Base-by-base conservation (phyloP, 2,329 filamentous ascomycete genomes). In the Cercospora janseana region DNA sequence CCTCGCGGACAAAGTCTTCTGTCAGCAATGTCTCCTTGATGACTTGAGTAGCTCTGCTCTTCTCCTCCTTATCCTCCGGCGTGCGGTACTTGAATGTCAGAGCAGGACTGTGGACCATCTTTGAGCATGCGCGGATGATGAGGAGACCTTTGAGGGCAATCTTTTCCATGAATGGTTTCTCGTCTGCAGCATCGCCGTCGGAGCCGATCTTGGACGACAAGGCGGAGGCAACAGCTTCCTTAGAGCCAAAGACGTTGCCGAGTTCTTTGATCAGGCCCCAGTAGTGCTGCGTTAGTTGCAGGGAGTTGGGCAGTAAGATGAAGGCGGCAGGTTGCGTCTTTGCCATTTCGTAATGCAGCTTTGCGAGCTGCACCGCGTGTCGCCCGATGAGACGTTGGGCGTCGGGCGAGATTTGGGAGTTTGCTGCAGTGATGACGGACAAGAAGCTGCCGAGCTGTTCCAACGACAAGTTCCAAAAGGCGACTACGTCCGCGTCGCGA, bases 321-420 rank as follows among this genome's bases (percentile, higher is more conserved):
- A 96, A 97, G 47, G 89, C 87, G 3, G 87, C 84, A 1, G 91
- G 83, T 66, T 95, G 90, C 4, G 77, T 73, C 42, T 82, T 81
- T 1, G 88, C 83, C 85, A 97, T 92, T 49, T 89, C 85, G 29
- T 94, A 78, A 66, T 97, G 93, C 3, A 98, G 75, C 69, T 97
- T 98, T 3, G 91, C 85, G 42, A 97, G 85, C 65, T 97, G 91
- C 32, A 96, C 72, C 2, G 95, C 75, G 65, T 96, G 91, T 65
- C 90, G 94, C 58, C 87, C 87, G n/a, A 95, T 73, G 18, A 86
- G 65, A 6, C 32, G 18, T n/a, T 16, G 18, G 3, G 43, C 35
- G 5, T 49, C 38, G 10, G 37, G 44, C 7, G 50, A 32, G 2
- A 59, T 43, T 31, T 24, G 21, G 7, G 55, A 51, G 4, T 34